A percentile compares a stretch with the other conserved stretches of the same genome.
Evolutionary conservation across 2,329 filamentous ascomycete species (phyloP).

Genomic region (Dryadomyces quercivorus): DNA sequence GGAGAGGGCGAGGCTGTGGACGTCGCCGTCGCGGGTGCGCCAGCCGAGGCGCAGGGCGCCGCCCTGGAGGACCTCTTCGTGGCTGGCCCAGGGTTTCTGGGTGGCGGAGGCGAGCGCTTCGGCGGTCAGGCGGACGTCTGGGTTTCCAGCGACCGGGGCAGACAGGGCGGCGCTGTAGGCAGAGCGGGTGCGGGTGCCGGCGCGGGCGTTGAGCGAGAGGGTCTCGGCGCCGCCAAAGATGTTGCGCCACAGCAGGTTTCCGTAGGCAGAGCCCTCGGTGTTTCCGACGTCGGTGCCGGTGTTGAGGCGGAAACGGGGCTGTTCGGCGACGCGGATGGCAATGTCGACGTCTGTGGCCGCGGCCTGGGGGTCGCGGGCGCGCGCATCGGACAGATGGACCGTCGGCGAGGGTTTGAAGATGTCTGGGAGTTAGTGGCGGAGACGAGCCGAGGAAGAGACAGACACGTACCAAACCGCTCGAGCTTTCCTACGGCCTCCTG

Average conservation of each 20-base stretch:
- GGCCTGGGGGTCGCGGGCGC: slow-evolving; percentile 53
- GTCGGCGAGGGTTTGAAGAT: slow-evolving; percentile 78
- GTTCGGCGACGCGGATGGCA: slow-evolving; percentile 65
- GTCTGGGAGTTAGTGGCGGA: slow-evolving; percentile 33
- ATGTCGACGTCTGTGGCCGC: slow-evolving; percentile 71
- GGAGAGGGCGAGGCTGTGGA: slow-evolving; percentile 69
- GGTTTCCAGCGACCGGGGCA: slow-evolving; percentile 72
- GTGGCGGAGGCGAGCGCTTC: slow-evolving; percentile 76
- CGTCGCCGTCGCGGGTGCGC: slow-evolving; percentile 50
- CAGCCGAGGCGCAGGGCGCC: slow-evolving; percentile 67
- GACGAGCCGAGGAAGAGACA: neutral
- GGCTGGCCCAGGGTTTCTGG: slow-evolving; percentile 83
- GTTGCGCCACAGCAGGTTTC: slow-evolving; percentile 78
- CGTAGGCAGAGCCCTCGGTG: slow-evolving; percentile 85
- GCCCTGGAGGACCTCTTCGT: slow-evolving; percentile 79
- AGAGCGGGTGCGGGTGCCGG: slow-evolving; percentile 82
- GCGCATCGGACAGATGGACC: slow-evolving; percentile 69
- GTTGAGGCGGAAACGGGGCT: slow-evolving; percentile 74
- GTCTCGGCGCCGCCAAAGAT: slow-evolving; percentile 90
- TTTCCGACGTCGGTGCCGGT: slow-evolving; percentile 93
- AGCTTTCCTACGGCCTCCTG: slow-evolving; percentile 62
- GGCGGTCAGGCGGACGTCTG: slow-evolving; percentile 65
- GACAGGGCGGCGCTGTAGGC: slow-evolving; percentile 82
- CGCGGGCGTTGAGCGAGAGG: slow-evolving; percentile 72
- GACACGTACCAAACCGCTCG: slow-evolving; percentile 61